Evolutionary conservation across 441 rosid species (phyloP), one percentile per base, ranked within the genome.

Genomic region (Viola pubescens): DNA sequence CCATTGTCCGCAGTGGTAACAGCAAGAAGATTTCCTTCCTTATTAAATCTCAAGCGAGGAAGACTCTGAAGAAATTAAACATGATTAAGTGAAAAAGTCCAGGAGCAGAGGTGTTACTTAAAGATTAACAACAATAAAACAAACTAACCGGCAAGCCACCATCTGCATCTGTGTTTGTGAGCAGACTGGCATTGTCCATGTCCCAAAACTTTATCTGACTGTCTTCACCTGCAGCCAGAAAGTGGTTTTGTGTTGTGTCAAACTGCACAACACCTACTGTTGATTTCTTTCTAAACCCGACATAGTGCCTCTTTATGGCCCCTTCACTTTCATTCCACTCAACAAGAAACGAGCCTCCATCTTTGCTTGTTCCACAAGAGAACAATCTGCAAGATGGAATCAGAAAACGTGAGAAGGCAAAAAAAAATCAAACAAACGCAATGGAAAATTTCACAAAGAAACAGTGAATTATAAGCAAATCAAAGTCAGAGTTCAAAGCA

Each of bases 291-390:
- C 81, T 72, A 58, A 88, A 78, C 54, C 94, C 96, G 61, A 6
- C 4, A 66, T 84, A 91, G 41, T 67, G 72, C 83, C 94, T 84
- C 82, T 76, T 86, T 60, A 84, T 79, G 16, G 89, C 79, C 71
- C 94, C 96, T 78, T 91, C 94, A 69, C 94, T 88, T 72, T 86
- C 96, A 62, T 88, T 88, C 98, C 92, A 88, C 70, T 91, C 98
- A 70, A 88, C 94, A 11, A 91, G 76, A 74, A 52, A 81, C 67
- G 90, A 81, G 6, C 84, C 94, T 58, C 98, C 96, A 5, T 88
- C 98, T 79, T 83, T 84, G 73, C 92, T 91, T 57, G 90, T 86
- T 63, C 96, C 96, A 68, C 94, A 91, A 67, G 96, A 88, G 70
- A 91, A 91, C 72, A 91, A 73, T 79, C 98, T 91, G 77, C 73